phyloP scores from a whole-genome alignment of 305 asterid genomes.

The Salvia sclarea region DNA sequence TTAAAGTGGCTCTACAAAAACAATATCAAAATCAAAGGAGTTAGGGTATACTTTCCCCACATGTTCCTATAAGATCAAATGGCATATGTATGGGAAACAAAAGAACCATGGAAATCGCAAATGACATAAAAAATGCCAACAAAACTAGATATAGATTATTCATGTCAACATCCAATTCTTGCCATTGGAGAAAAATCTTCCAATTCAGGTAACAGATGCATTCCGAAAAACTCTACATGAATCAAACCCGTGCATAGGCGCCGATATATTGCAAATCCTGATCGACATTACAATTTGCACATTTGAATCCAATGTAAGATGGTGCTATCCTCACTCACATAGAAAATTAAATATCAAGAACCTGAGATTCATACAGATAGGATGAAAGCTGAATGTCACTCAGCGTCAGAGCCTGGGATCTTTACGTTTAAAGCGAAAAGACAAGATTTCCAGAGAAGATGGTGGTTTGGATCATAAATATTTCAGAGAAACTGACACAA shows the following conservation, averaged over 20 bases:
- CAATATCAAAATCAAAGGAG: neutral
- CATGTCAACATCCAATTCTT: neutral
- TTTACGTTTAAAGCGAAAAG: conserved; percentile 2
- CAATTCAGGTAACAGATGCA: neutral
- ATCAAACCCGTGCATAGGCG: neutral
- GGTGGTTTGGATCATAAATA: neutral
- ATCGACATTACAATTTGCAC: neutral
- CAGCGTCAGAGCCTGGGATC: conserved; percentile 1
- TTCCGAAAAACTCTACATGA: neutral
- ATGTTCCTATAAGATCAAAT: neutral
- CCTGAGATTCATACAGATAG: conserved; percentile 19
- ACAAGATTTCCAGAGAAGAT: conserved; percentile 1
- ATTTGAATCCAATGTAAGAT: neutral
- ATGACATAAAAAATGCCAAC: no score
- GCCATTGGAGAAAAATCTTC: neutral
- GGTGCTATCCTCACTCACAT: neutral
- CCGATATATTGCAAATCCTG: neutral
- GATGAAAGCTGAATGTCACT: conserved; percentile 11
- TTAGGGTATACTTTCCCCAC: neutral
- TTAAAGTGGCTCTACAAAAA: conserved; percentile 24
- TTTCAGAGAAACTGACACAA: neutral
- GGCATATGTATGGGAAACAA: neutral
- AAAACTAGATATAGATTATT: neutral
- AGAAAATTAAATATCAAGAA: conserved; percentile 5
- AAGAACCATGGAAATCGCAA: neutral